A percentile compares a stretch with the other conserved stretches of the same genome.
phyloP scores from a whole-genome alignment of 139 green algal species.

The Chlorella vulgaris region DNA sequence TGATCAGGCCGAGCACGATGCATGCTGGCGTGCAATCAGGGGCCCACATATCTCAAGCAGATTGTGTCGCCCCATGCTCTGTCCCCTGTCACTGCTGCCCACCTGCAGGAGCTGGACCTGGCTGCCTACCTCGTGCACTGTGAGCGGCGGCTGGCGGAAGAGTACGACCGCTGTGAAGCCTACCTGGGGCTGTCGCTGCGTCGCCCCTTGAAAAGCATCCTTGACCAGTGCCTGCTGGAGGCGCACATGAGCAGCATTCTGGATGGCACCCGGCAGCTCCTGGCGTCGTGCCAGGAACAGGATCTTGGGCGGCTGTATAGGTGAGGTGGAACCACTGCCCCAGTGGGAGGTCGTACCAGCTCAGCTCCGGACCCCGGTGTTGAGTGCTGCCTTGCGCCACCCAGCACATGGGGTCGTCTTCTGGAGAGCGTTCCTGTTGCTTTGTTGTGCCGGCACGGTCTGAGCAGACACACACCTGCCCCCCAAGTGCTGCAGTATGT shows the following conservation, averaged over 20 bases:
- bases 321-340: too few species aligned
- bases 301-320: conserved; percentile 89
- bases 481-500: conserved; percentile 36
- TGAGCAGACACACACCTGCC: neutral
- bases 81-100: too few species aligned
- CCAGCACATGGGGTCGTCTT: too few species aligned
- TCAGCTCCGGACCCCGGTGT: too few species aligned
- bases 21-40: too few species aligned
- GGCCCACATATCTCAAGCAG: neutral
- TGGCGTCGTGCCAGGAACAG: conserved; percentile 69
- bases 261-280: conserved; percentile 74
- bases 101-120: conserved; percentile 59
- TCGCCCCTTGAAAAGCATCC: conserved; percentile 70
- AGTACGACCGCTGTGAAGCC: conserved; percentile 83
- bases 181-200: conserved; percentile 87
- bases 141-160: conserved; percentile 88
- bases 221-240: conserved; percentile 83
- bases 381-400: too few species aligned
- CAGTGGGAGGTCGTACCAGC: too few species aligned
- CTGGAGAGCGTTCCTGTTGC: neutral
- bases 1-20: neutral
- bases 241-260: conserved; percentile 67
- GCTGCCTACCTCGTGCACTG: conserved; percentile 90
- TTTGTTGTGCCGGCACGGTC: neutral
- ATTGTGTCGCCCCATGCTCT: neutral